These are phyloP conservation scores for Onygena corvina DNA, from an alignment of 2,329 filamentous ascomycete genomes.

Conservation along the genomic window DNA sequence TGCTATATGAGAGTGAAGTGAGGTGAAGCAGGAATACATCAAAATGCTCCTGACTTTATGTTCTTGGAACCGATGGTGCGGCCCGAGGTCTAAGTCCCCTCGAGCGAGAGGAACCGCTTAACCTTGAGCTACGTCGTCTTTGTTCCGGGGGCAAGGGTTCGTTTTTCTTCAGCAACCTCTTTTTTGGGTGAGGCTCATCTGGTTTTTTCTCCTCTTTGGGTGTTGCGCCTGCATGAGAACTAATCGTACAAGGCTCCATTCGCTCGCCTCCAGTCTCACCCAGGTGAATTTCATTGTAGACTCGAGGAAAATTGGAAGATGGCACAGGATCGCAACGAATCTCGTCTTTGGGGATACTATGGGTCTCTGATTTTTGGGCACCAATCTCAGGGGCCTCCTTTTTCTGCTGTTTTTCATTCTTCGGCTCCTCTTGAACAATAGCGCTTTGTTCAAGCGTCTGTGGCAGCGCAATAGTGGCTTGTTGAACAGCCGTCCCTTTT, in stretches of 20 bases:
- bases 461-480: neutral
- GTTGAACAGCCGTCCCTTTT: neutral
- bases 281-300: neutral
- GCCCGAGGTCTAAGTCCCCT: neutral
- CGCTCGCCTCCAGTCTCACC: neutral
- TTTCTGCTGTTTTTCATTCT: neutral
- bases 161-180: neutral
- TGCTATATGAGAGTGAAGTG: no score
- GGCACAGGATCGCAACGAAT: neutral
- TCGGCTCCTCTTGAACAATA: neutral
- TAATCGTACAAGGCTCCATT: neutral
- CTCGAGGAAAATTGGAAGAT: neutral
- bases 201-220: neutral
- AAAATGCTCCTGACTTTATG: neutral
- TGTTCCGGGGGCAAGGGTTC: neutral
- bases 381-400: neutral
- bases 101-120: neutral
- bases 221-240: neutral
- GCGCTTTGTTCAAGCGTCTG: neutral
- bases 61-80: neutral
- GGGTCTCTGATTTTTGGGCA: neutral
- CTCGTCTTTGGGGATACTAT: neutral
- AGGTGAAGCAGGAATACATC: no score
- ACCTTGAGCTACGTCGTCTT: neutral
- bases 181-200: neutral